Evolutionary conservation across 2,329 filamentous ascomycete genomes (phyloP).

Genomic region (Phialophora expanda): DNA sequence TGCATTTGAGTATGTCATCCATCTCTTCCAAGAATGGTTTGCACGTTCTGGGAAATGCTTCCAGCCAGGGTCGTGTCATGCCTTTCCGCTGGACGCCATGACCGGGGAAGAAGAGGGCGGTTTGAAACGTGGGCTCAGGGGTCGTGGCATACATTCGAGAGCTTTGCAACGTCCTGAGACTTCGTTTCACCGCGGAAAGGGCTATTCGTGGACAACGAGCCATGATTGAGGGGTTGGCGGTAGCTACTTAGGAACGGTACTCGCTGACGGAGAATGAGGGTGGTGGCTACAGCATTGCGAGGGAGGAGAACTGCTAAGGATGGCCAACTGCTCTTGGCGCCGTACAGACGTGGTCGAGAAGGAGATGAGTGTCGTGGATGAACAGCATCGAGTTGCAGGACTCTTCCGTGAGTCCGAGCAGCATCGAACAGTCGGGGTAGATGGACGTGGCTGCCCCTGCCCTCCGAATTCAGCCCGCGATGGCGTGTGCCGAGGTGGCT

Average conservation of each 20-base stretch:
- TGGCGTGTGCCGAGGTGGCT: conserved; percentile 7
- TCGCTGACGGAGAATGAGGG: conserved; percentile 1
- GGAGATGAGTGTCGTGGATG: not conserved
- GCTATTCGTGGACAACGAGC: conserved; percentile 24
- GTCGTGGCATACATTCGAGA: conserved; percentile 32
- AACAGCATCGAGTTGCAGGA: conserved; percentile 1
- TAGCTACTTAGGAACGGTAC: not conserved
- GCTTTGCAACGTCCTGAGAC: conserved; percentile 14
- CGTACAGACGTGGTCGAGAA: not conserved
- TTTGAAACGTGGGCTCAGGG: conserved; percentile 43
- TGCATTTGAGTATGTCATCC: conserved; percentile 74
- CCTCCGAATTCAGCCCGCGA: conserved; percentile 1
- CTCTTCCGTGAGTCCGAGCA: conserved; percentile 25
- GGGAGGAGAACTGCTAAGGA: not conserved
- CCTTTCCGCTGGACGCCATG: conserved; percentile 89
- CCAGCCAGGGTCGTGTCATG: conserved; percentile 84
- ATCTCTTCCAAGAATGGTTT: conserved; percentile 82
- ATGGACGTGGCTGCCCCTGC: not conserved
- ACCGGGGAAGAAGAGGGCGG: conserved; percentile 57
- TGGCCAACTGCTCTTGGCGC: not conserved
- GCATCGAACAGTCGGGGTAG: not conserved
- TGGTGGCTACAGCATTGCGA: conserved; percentile 14
- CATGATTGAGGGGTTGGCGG: conserved; percentile 22
- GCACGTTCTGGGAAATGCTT: conserved; percentile 80
- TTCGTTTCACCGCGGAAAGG: conserved; percentile 17